phyloP scores from a whole-genome alignment of 768 basidiomycete species.

The Coprinopsis marcescibilis region DNA sequence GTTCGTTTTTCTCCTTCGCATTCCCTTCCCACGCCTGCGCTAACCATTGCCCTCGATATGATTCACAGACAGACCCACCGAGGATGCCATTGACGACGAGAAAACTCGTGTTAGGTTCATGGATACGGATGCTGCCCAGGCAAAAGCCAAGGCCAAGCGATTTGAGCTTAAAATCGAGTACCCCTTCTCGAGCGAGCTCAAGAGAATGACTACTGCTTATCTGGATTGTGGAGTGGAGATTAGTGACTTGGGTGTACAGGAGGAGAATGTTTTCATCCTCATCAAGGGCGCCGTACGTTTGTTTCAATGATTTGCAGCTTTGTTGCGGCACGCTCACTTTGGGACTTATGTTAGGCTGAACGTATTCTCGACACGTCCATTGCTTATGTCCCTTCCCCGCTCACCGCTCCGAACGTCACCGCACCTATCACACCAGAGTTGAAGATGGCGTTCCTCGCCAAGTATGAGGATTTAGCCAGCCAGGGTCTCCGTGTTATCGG shows the following conservation, averaged over 20 bases:
- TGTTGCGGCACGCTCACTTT: not conserved
- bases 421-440: constrained; percentile 25
- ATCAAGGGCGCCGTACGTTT: constrained; percentile 33
- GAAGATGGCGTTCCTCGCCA: constrained; percentile 21
- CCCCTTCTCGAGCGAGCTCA: constrained; percentile 46
- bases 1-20: too few species aligned
- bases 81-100: constrained; percentile 14
- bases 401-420: constrained; percentile 15
- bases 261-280: constrained; percentile 20
- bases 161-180: constrained; percentile 31
- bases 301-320: too few species aligned
- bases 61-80: constrained; percentile 15
- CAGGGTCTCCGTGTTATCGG: constrained; percentile 38
- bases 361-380: constrained; percentile 43
- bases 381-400: constrained; percentile 25
- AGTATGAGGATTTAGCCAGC: constrained; percentile 32
- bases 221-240: too few species aligned
- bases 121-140: constrained; percentile 13
- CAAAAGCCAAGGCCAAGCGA: constrained; percentile 17
- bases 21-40: too few species aligned
- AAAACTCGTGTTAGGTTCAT: constrained; percentile 17
- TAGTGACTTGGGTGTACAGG: constrained; percentile 13
- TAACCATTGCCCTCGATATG: too few species aligned
- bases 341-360: constrained; percentile 27
- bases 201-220: constrained; percentile 43